These are phyloP conservation scores for Onygenales sp. DNA, from an alignment of 2,329 filamentous ascomycete genomes.

Conservation along the genomic window DNA sequence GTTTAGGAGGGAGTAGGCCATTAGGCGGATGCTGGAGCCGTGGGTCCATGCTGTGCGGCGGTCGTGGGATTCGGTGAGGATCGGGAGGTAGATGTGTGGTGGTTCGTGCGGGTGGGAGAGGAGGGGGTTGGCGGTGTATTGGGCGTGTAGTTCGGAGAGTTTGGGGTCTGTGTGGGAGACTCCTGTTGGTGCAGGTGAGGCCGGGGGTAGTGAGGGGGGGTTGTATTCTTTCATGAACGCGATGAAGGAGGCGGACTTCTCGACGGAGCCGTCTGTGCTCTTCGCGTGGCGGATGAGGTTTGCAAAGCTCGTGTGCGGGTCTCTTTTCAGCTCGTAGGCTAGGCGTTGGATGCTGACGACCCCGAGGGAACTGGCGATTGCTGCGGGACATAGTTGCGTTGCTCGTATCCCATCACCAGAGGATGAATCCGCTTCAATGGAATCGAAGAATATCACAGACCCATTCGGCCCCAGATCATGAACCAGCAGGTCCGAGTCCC, in stretches of 20 bases:
- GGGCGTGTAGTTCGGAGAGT: slow-evolving; percentile 42
- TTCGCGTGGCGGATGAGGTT: slow-evolving; percentile 26
- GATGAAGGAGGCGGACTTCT: slow-evolving; percentile 16
- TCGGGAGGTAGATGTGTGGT: slow-evolving; percentile 53
- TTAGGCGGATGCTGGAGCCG: slow-evolving; percentile 40
- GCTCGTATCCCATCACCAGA: slow-evolving; percentile 17
- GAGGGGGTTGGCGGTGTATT: slow-evolving; percentile 23
- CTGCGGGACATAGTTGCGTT: slow-evolving; percentile 28
- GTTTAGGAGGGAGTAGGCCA: slow-evolving; percentile 48
- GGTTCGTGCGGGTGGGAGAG: slow-evolving; percentile 12
- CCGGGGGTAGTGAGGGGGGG: slow-evolving; percentile 7
- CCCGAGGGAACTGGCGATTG: slow-evolving; percentile 24
- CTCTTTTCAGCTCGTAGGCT: slow-evolving; percentile 30
- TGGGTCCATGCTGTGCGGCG: slow-evolving; percentile 50
- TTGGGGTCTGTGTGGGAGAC: slow-evolving; percentile 35
- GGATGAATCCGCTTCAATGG: slow-evolving; percentile 34
- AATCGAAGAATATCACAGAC: slow-evolving; percentile 58
- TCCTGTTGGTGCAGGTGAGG: background rate
- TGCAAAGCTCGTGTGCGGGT: slow-evolving; percentile 19
- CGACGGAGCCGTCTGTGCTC: slow-evolving; percentile 9
- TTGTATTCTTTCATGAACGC: slow-evolving; percentile 27
- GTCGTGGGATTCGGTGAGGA: slow-evolving; percentile 49
- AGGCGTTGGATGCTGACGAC: slow-evolving; percentile 25
- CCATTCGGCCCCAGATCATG: slow-evolving; percentile 57
- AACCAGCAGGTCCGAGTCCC: slow-evolving; percentile 78